phyloP scores from a whole-genome alignment of 441 rosid species.

The Sinapis alba region DNA sequence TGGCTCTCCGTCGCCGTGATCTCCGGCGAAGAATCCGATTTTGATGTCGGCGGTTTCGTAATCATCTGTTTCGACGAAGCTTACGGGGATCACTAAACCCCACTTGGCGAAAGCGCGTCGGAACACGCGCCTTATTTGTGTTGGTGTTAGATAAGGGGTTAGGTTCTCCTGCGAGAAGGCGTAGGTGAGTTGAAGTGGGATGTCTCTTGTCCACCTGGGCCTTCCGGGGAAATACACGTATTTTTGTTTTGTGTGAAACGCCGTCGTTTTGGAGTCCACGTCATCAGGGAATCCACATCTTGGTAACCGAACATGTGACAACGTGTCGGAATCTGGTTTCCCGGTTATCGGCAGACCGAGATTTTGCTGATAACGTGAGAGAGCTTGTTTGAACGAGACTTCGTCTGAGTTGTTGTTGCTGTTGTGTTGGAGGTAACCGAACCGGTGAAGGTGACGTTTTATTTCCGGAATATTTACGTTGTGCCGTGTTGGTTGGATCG shows the following conservation, averaged over 20 bases:
- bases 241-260: constrained; percentile 41
- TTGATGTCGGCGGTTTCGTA: constrained; percentile 70
- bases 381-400: constrained; percentile 45
- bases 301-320: constrained; percentile 48
- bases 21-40: constrained; percentile 79
- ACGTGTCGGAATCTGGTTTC: constrained; percentile 52
- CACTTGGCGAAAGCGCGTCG: constrained; percentile 62
- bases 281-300: constrained; percentile 65
- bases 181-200: constrained; percentile 63
- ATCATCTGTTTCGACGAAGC: constrained; percentile 55
- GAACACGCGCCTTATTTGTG: constrained; percentile 49
- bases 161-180: constrained; percentile 63
- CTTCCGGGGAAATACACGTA: constrained; percentile 65
- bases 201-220: constrained; percentile 62
- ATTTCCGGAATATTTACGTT: constrained; percentile 47
- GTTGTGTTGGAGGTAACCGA: constrained; percentile 50
- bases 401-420: no score
- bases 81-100: constrained; percentile 74
- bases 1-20: constrained; percentile 91
- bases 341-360: constrained; percentile 59
- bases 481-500: constrained; percentile 16
- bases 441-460: constrained; percentile 56
- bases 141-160: constrained; percentile 43
- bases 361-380: constrained; percentile 48
- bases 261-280: constrained; percentile 22